Percentiles rank a stretch among this genome's conserved stretches.
Evolutionary conservation across 139 green algal species (phyloP).

Genomic region (Desmodesmus armatus): DNA sequence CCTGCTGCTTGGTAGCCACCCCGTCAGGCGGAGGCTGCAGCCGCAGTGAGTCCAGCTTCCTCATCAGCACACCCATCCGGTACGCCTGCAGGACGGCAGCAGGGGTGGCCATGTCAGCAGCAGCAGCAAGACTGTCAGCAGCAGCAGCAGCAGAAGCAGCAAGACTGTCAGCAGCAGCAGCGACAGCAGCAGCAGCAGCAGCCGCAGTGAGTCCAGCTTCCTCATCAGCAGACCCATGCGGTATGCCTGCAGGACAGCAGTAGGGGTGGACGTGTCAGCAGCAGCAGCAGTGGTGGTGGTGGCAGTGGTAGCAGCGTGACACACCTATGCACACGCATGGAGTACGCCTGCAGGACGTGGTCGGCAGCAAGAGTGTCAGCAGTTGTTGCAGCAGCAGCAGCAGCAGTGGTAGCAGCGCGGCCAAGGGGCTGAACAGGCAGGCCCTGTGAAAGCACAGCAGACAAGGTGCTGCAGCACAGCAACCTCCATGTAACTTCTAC

Average conservation of each 20-base stretch:
- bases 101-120: too few relatives aligned
- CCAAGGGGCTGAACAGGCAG: background rate
- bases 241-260: constrained; percentile 23
- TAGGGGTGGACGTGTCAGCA: too few relatives aligned
- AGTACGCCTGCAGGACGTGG: too few relatives aligned
- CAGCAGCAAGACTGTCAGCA: too few relatives aligned
- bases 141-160: too few relatives aligned
- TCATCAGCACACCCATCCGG: constrained; percentile 39
- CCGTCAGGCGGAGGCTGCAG: constrained; percentile 27
- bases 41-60: constrained; percentile 6
- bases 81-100: constrained; percentile 20
- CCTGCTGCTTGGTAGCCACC: background rate
- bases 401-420: background rate
- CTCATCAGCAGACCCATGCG: constrained; percentile 38
- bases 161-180: too few relatives aligned
- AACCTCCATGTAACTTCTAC: background rate
- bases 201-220: constrained; percentile 6
- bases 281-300: too few relatives aligned
- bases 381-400: too few relatives aligned
- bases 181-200: constrained; percentile 20
- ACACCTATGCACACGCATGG: too few relatives aligned
- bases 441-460: too few relatives aligned
- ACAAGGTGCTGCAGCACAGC: background rate
- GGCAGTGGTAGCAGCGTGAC: too few relatives aligned
- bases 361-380: background rate